A percentile compares a stretch with the other conserved stretches of the same genome.
These are phyloP conservation scores for Carpinus fangiana DNA, from an alignment of 306 rosid species.

Conservation along the genomic window DNA sequence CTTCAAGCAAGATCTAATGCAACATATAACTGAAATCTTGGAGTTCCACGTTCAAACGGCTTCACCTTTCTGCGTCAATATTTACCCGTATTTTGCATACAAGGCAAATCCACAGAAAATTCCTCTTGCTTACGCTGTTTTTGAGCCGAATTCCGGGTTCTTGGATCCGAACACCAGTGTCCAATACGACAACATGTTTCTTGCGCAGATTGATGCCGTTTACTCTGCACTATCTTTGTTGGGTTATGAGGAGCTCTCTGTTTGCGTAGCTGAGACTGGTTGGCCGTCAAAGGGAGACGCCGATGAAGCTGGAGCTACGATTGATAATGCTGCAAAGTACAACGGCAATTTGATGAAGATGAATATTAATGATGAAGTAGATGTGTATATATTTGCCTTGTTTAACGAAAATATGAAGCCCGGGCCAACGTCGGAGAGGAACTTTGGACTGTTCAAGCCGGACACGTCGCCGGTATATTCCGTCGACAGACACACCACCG, in stretches of 20 bases:
- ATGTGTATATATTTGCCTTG: not conserved
- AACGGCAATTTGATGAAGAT: not conserved
- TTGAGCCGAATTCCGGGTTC: not conserved
- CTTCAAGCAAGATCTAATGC: not conserved
- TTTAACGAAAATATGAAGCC: not conserved
- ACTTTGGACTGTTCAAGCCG: not conserved
- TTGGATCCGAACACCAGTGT: not conserved
- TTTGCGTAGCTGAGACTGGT: not conserved
- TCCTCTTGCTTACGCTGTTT: not conserved
- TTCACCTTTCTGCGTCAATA: not conserved
- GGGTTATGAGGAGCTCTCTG: not conserved
- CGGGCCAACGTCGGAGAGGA: not conserved
- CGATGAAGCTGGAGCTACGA: not conserved
- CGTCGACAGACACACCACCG: not conserved
- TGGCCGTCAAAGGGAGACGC: not conserved
- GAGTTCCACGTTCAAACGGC: not conserved
- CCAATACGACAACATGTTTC: not conserved
- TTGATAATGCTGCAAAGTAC: not conserved
- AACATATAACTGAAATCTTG: not conserved
- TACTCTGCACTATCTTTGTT: not conserved
- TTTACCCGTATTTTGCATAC: not conserved
- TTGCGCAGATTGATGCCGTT: not conserved
- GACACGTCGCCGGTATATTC: not conserved
- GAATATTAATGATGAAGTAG: not conserved
- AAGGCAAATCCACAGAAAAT: not conserved